A percentile compares a stretch with the other conserved stretches of the same genome.
phyloP scores from a whole-genome alignment of 2,329 filamentous ascomycete genomes.

The Colletotrichum viniferum region DNA sequence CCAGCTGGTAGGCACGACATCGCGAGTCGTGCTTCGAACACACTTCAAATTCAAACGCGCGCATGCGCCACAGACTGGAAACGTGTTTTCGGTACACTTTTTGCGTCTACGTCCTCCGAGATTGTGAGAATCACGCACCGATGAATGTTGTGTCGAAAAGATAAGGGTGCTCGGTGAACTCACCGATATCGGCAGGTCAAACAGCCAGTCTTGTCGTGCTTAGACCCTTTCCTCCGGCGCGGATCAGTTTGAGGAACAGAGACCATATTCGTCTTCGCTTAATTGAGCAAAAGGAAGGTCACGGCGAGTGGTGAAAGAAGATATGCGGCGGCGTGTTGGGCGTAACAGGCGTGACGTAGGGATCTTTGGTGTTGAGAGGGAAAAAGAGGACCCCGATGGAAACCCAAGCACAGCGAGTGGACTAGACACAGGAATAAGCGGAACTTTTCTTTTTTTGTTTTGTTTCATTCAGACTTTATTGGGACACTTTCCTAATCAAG shows the following conservation, averaged over 20 bases:
- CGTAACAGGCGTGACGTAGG: conserved; percentile 1
- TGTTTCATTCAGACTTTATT: neutral
- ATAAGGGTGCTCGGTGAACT: neutral
- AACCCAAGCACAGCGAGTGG: neutral
- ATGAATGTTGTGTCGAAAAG: neutral
- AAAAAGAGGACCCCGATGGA: conserved; percentile 5
- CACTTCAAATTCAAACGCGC: conserved; percentile 20
- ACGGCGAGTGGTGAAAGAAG: neutral
- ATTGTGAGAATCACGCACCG: neutral
- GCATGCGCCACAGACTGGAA: conserved; percentile 19
- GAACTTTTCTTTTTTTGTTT: too few relatives aligned
- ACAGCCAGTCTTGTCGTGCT: conserved; percentile 23
- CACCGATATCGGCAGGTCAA: conserved; percentile 24
- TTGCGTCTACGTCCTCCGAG: conserved; percentile 4
- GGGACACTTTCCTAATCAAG: neutral
- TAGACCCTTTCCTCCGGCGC: conserved; percentile 18
- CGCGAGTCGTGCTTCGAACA: conserved; percentile 10
- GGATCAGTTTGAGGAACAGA: neutral
- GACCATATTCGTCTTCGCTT: neutral
- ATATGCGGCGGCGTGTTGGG: neutral
- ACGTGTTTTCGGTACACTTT: conserved; percentile 22
- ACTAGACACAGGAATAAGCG: neutral
- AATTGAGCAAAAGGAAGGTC: neutral
- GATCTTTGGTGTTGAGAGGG: neutral
- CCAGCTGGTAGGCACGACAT: conserved; percentile 16